Percentiles rank a stretch among this genome's conserved stretches.
These are phyloP conservation scores for Sophora flavescens DNA, from an alignment of 306 rosid genomes.

Conservation along the genomic window DNA sequence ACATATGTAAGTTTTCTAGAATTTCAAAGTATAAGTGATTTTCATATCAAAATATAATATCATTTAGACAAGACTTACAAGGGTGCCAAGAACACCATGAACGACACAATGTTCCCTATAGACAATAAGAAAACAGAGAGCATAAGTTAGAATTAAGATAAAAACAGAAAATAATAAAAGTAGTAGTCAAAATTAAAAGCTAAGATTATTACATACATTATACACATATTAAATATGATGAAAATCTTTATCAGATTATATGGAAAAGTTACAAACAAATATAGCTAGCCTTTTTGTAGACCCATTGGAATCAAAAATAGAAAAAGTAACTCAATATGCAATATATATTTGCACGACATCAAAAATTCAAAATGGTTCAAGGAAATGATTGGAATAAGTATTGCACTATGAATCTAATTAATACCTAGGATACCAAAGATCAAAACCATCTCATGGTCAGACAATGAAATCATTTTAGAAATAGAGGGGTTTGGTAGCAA, in stretches of 20 bases:
- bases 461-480: conserved; percentile 50
- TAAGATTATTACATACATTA: conserved; percentile 1
- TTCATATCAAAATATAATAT: not conserved
- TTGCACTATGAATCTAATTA: not conserved
- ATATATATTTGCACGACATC: not conserved
- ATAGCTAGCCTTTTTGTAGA: conserved; percentile 26
- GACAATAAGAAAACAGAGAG: conserved; percentile 22
- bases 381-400: not conserved
- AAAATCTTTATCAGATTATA: conserved; percentile 13
- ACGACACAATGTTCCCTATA: conserved; percentile 72
- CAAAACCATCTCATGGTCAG: conserved; percentile 56
- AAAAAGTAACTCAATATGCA: not conserved
- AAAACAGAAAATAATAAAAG: not conserved
- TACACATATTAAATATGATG: not conserved
- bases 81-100: conserved; percentile 78
- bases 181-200: not conserved
- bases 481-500: not conserved
- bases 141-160: conserved; percentile 3
- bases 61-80: conserved; percentile 56
- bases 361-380: not conserved
- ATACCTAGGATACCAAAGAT: conserved; percentile 72
- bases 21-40: not conserved
- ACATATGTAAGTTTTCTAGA: not conserved
- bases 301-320: not conserved
- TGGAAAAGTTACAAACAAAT: conserved; percentile 23